A percentile compares a stretch with the other conserved stretches of the same genome.
Conservation (phyloP, 2,329 filamentous ascomycete genomes). For the Triangularia setosa region DNA sequence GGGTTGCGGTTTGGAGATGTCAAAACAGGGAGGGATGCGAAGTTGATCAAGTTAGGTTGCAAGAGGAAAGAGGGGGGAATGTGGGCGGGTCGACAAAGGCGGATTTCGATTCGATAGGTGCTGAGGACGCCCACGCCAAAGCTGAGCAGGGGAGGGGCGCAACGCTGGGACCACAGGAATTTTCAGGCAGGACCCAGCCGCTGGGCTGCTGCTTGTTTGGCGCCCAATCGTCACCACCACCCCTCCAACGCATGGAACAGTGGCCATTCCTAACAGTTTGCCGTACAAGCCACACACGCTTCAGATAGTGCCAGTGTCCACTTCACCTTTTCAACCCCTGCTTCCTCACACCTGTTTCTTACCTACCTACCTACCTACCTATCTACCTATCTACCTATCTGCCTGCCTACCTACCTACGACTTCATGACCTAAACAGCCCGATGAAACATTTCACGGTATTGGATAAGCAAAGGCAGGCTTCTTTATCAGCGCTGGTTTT, state of each 20-base stretch:
- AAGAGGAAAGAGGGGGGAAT: slow-evolving; percentile 23
- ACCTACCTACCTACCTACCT: no score
- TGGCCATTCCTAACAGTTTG: slow-evolving; percentile 3
- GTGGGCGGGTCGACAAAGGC: slow-evolving; percentile 25
- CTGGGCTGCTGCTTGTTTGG: slow-evolving; percentile 9
- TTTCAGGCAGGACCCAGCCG: slow-evolving; percentile 21
- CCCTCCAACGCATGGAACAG: slow-evolving; percentile 12
- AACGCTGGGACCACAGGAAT: slow-evolving; percentile 16
- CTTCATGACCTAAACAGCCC: neutral
- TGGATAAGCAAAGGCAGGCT: neutral
- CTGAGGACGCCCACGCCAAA: slow-evolving; percentile 12
- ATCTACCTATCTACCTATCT: no score
- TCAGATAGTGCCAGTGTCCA: neutral
- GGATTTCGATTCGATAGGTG: slow-evolving; percentile 14
- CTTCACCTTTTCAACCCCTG: neutral
- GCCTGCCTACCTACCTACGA: no score
- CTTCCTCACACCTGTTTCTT: neutral
- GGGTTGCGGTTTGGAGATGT: slow-evolving; percentile 8
- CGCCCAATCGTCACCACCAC: slow-evolving; percentile 20
- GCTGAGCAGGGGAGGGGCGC: slow-evolving; percentile 13
- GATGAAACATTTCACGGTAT: neutral
- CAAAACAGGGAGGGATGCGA: slow-evolving; percentile 19
- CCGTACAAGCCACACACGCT: neutral
- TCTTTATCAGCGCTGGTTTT: neutral
- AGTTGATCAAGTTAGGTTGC: slow-evolving; percentile 24